Evolutionary conservation across 306 rosid species (phyloP), one percentile per base, ranked within the genome.

Genomic region (Hippophae rhamnoides): DNA sequence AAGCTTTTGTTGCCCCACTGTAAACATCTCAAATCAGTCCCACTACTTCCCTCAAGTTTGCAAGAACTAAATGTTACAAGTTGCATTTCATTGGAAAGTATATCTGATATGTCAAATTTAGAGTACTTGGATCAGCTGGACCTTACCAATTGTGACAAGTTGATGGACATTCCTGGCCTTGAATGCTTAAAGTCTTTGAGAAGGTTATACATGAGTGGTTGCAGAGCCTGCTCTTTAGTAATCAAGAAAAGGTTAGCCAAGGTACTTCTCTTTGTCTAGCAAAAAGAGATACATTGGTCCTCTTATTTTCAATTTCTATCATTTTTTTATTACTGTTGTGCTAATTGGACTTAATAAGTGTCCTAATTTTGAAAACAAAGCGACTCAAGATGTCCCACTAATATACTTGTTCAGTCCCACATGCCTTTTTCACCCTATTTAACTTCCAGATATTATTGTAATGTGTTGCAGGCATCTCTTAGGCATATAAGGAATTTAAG

Each of bases 1-100:
- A 11, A 14, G 2, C 87, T 86, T 56, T 0, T 5, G 5, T 60
- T 86, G 64, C 43, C 62, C 38, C 54, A 70, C 10, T 86, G 87
- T 66, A 57, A 40, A 9, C 52, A 74, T 47, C 79, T 86, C 56
- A 64, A 43, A 58, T 73, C 79, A 66, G 71, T 86, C 10, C 95
- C 95, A 31, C 58, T 78, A 38, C 86, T 83, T 79, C 90, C 95
- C 58, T 70, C 95, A 8, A 79, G 86, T 67, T 71, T 86, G 81
- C 8, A 55, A 38, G 38, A 26, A 71, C 51, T 86, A 49, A 58
- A 79, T 43, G 71, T 60, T 63, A 78, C 81, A 43, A 66, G 81
- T 68, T 83, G 88, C 38, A 72, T 13, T 14, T 47, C 76, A 52
- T 61, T 86, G 50, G 84, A 79, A 61, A 72, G 47, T 27, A 61